Base-by-base conservation (phyloP, 176 grass and related monocot species). In the Lolium perenne region DNA sequence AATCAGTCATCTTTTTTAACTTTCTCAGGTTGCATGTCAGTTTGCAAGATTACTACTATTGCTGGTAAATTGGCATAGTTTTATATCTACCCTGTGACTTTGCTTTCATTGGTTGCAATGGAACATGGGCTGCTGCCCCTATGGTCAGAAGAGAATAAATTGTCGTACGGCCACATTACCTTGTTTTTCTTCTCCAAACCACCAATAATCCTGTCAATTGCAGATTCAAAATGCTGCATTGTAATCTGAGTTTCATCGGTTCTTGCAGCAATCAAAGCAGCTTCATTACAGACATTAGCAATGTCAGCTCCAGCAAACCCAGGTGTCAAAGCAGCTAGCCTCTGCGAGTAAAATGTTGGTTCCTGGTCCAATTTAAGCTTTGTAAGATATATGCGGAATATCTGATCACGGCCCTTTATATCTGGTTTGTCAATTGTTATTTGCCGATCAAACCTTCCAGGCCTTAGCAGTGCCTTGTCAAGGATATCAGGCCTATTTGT, bases 291-390 rank as follows among this genome's bases (percentile, higher is more conserved):
- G 51, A 99, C 88, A 83, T 99, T 99, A 16, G 97, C 97, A 92
- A 99, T 95, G 77, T 99, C 97, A 79, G 94, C 97, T 87, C 97
- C 97, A 83, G 94, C 92, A 91, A 99, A 99, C n/a, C 97, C 97
- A 82, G 94, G 97, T 20, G 97, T 96, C 55, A 99, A 89, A 77
- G 94, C 97, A 63, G 96, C 96, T 70, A 99, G 82, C 82, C 94
- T 94, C 87, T 96, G 92, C 0, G 97, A 96, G 86, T 94, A 99
- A 87, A 92, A 99, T 10, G 84, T 89, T 72, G 96, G 96, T 6
- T 90, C 88, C 79, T 94, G 89, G 76, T 98, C 91, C 59, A 98
- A 66, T 83, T 98, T 98, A 87, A 95, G 90, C 57, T 98, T 98
- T 81, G 95, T 84, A 83, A 98, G 91, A 92, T 98, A 98, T 76